Conservation (phyloP, 2,329 filamentous ascomycete species). For the Fusarium algeriense region DNA sequence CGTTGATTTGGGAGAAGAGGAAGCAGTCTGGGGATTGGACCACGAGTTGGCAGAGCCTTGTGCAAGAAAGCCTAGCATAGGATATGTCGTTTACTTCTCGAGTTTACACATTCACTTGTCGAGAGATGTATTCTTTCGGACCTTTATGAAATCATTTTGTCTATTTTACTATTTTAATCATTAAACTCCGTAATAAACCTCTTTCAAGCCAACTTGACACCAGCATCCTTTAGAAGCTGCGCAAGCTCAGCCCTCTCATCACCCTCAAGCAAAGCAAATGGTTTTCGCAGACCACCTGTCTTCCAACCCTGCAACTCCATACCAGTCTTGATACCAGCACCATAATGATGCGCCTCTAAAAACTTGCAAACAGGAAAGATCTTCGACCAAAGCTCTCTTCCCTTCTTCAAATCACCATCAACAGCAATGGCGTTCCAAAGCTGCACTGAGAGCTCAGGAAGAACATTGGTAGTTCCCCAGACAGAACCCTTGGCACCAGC, state of each 20-base stretch:
- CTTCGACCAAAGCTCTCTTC: slow-evolving; percentile 61
- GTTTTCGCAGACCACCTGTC: slow-evolving; percentile 63
- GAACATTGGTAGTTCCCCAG: slow-evolving; percentile 64
- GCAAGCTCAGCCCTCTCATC: slow-evolving; percentile 53
- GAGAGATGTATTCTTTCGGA: rapidly evolving
- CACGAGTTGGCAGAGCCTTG: slow-evolving; percentile 47
- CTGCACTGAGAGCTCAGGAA: slow-evolving; percentile 61
- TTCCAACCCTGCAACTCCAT: slow-evolving; percentile 60
- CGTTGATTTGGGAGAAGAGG: slow-evolving; percentile 48
- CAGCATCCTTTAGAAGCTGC: slow-evolving; percentile 54
- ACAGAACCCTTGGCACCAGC: slow-evolving; percentile 63
- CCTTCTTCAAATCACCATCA: slow-evolving; percentile 56
- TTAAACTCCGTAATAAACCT: not conserved
- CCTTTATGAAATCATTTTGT: not conserved
- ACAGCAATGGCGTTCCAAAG: slow-evolving; percentile 59
- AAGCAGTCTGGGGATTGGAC: slow-evolving; percentile 48
- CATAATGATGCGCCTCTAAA: slow-evolving; percentile 62
- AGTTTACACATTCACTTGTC: no score
- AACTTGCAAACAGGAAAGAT: slow-evolving; percentile 64
- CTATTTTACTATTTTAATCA: slow-evolving; percentile 19
- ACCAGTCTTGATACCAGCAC: slow-evolving; percentile 61
- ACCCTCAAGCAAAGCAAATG: slow-evolving; percentile 55
- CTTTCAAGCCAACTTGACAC: slow-evolving; percentile 46
- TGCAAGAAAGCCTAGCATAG: slow-evolving; percentile 23
- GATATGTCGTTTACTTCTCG: not conserved